Conservation (phyloP, 2,329 filamentous ascomycete species). For the Aureobasidium subglaciale region DNA sequence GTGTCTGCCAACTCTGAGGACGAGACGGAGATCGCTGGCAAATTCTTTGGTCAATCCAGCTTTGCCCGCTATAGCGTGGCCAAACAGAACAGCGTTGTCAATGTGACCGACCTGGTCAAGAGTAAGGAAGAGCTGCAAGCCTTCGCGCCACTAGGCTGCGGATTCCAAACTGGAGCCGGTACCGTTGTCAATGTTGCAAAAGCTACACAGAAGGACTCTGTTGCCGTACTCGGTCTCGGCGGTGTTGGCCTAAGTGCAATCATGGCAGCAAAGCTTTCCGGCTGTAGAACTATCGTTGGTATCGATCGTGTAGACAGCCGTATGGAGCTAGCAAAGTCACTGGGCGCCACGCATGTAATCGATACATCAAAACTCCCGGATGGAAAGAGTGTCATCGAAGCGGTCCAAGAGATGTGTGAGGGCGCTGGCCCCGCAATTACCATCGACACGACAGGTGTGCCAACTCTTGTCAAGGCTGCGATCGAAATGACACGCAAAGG, state of each 20-base stretch:
- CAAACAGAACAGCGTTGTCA: slow-evolving; percentile 35
- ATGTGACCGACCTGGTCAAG: slow-evolving; percentile 33
- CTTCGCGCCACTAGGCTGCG: slow-evolving; percentile 41
- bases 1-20: slow-evolving; percentile 18
- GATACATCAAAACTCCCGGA: slow-evolving; percentile 29
- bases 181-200: slow-evolving; percentile 36
- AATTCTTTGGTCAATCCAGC: slow-evolving; percentile 45
- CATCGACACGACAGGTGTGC: slow-evolving; percentile 46
- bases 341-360: slow-evolving; percentile 36
- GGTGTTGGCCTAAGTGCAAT: slow-evolving; percentile 42
- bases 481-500: slow-evolving; percentile 38
- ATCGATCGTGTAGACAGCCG: slow-evolving; percentile 33
- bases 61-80: slow-evolving; percentile 37
- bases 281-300: slow-evolving; percentile 34
- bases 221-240: slow-evolving; percentile 40
- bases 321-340: slow-evolving; percentile 33
- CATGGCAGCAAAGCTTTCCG: slow-evolving; percentile 42
- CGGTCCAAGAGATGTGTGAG: slow-evolving; percentile 31
- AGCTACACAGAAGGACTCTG: slow-evolving; percentile 29
- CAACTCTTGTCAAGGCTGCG: slow-evolving; percentile 36
- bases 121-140: slow-evolving; percentile 36
- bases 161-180: slow-evolving; percentile 40
- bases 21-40: slow-evolving; percentile 29
- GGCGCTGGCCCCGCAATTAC: slow-evolving; percentile 38
- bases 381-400: slow-evolving; percentile 29